Evolutionary conservation across 2,329 filamentous ascomycete species (phyloP).

Genomic region (Colletotrichum tropicicola): DNA sequence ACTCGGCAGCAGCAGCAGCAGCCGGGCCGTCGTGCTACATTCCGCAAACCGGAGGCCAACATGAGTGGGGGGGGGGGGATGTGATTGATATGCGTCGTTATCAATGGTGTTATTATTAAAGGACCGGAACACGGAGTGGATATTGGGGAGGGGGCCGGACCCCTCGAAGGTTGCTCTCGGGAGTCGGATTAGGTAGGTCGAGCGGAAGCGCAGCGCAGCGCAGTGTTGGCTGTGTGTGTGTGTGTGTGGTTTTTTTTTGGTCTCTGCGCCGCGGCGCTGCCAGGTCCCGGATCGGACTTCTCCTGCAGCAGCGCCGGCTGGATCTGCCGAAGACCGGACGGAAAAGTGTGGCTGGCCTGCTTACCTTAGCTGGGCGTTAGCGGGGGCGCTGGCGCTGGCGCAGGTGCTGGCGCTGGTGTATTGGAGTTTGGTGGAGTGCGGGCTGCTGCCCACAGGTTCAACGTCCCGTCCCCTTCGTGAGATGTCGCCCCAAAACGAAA

Average conservation of each 20-base stretch:
- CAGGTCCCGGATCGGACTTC: slow-evolving; percentile 27
- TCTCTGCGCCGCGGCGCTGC: background rate
- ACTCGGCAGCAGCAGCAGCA: slow-evolving; percentile 27
- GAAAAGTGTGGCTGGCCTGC: slow-evolving; percentile 31
- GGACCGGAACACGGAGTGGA: slow-evolving; percentile 27
- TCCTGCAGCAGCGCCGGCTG: slow-evolving; percentile 22
- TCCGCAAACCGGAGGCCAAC: slow-evolving; percentile 29
- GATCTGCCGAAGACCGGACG: slow-evolving; percentile 31
- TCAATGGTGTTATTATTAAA: slow-evolving; percentile 23
- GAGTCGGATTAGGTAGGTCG: slow-evolving; percentile 16
- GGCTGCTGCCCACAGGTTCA: too few relatives aligned
- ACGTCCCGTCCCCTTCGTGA: too few relatives aligned
- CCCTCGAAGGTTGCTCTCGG: slow-evolving; percentile 24
- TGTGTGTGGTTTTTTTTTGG: background rate
- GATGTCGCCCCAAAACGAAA: too few relatives aligned
- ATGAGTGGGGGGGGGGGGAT: slow-evolving; percentile 30
- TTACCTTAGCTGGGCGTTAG: background rate
- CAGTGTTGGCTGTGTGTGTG: background rate
- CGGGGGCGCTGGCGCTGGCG: too few relatives aligned
- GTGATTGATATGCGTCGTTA: slow-evolving; percentile 31
- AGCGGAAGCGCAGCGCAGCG: background rate
- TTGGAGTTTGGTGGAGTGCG: too few relatives aligned
- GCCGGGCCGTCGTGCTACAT: slow-evolving; percentile 32
- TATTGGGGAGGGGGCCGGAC: slow-evolving; percentile 25
- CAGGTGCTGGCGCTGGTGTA: too few relatives aligned